phyloP scores from a whole-genome alignment of 1,139 yeast species.

The Candida anutae region DNA sequence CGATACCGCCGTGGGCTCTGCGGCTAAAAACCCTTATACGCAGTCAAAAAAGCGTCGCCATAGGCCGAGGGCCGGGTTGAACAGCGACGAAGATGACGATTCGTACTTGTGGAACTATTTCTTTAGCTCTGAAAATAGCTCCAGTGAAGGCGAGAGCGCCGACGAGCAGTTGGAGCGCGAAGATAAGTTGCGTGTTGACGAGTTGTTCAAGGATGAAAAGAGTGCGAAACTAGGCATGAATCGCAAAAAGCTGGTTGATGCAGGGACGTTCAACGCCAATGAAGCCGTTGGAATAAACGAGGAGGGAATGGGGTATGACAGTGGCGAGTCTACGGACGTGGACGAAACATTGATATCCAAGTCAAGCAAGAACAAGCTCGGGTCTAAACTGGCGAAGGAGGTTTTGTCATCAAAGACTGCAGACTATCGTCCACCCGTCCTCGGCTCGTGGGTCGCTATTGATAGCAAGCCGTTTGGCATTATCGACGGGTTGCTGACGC shows the following conservation, averaged over 20 bases:
- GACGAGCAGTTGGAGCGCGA: slow-evolving; percentile 1
- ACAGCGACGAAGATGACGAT: slow-evolving; percentile 45
- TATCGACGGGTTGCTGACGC: slow-evolving; percentile 86
- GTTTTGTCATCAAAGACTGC: slow-evolving; percentile 78
- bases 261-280: neutral
- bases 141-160: slow-evolving; percentile 11
- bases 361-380: slow-evolving; percentile 44
- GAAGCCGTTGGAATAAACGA: slow-evolving; percentile 7
- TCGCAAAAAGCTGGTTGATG: slow-evolving; percentile 2
- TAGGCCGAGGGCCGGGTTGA: slow-evolving; percentile 11
- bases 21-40: too few relatives aligned
- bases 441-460: slow-evolving; percentile 85
- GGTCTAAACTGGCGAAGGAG: slow-evolving; percentile 79
- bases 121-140: slow-evolving; percentile 35
- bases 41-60: slow-evolving; percentile 7
- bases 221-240: neutral
- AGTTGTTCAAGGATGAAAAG: slow-evolving; percentile 9
- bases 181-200: slow-evolving; percentile 10
- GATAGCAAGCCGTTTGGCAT: slow-evolving; percentile 84
- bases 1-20: too few relatives aligned
- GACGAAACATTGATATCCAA: slow-evolving; percentile 70
- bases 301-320: slow-evolving; percentile 30
- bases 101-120: slow-evolving; percentile 50
- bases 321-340: slow-evolving; percentile 89
- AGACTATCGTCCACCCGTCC: slow-evolving; percentile 82